Evolutionary conservation across 108 stramenopile species (phyloP).

Genomic region (Phaeodactylum tricornutum): DNA sequence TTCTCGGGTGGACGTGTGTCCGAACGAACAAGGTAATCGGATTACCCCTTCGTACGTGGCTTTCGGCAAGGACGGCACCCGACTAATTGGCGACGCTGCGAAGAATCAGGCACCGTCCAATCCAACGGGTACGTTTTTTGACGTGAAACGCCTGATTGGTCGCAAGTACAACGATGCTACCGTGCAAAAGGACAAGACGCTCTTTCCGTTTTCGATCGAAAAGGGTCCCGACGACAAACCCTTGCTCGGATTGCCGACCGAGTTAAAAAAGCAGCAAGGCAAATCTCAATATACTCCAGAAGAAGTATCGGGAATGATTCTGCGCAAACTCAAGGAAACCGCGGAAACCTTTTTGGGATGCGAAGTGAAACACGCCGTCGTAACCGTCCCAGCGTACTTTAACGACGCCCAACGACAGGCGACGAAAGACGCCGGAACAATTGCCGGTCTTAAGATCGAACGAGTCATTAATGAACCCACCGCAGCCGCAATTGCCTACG

Average conservation of each 20-base stretch:
- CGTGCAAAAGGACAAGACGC: slow-evolving; percentile 94
- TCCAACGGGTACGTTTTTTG: slow-evolving; percentile 96
- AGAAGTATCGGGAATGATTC: slow-evolving; percentile 99
- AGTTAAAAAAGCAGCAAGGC: slow-evolving; percentile 9
- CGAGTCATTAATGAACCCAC: slow-evolving; percentile 99
- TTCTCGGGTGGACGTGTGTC: slow-evolving; percentile 96
- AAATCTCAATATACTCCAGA: slow-evolving; percentile 82
- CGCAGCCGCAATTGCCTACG: slow-evolving; percentile 98
- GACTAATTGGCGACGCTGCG: slow-evolving; percentile 96
- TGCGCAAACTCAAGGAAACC: slow-evolving; percentile 98
- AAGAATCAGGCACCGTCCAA: slow-evolving; percentile 97
- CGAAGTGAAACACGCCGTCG: slow-evolving; percentile 98
- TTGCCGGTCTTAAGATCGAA: slow-evolving; percentile 94
- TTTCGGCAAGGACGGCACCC: slow-evolving; percentile 91
- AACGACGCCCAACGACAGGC: slow-evolving; percentile 99
- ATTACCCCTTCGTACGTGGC: slow-evolving; percentile 99
- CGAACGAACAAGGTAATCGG: slow-evolving; percentile 98
- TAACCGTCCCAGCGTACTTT: slow-evolving; percentile 99
- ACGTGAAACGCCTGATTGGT: slow-evolving; percentile 98
- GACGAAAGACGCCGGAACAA: slow-evolving; percentile 97
- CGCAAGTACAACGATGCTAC: slow-evolving; percentile 90
- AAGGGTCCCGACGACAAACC: slow-evolving; percentile 90
- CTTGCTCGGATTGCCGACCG: slow-evolving; percentile 61
- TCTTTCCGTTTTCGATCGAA: slow-evolving; percentile 93
- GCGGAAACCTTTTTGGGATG: slow-evolving; percentile 98